Evolutionary conservation across 768 basidiomycete species (phyloP).

Genomic region (Crepidotus variabilis): DNA sequence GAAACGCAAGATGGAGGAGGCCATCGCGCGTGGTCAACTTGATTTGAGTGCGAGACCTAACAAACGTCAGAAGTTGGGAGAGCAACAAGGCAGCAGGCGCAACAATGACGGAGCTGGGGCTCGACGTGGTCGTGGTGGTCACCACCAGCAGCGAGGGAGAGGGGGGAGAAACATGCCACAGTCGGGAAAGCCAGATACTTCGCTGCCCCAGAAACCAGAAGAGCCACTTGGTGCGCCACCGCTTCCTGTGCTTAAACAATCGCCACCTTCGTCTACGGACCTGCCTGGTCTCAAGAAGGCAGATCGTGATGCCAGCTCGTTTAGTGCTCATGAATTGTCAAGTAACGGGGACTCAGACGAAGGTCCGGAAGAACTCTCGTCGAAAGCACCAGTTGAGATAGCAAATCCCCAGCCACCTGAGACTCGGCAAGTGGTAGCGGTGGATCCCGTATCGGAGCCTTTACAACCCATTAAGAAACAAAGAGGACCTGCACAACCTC

Average conservation of each 20-base stretch:
- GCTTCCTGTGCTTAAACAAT: not conserved
- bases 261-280: not conserved
- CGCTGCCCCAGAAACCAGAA: not conserved
- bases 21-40: constrained; percentile 76
- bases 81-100: constrained; percentile 2
- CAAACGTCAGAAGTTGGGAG: constrained; percentile 19
- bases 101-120: not conserved
- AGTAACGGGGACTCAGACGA: constrained; percentile 27
- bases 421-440: not conserved
- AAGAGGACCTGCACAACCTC: constrained; percentile 32
- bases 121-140: not conserved
- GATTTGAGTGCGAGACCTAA: constrained; percentile 41
- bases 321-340: constrained; percentile 9
- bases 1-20: constrained; percentile 74
- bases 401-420: not conserved
- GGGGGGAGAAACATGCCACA: not conserved
- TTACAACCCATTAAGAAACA: constrained; percentile 15
- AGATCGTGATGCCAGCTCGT: no score
- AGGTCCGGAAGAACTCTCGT: constrained; percentile 55
- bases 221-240: not conserved
- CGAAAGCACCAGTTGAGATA: constrained; percentile 31
- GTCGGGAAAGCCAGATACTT: not conserved
- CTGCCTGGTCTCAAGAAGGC: not conserved
- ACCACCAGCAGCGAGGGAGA: not conserved
- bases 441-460: not conserved